Base-by-base conservation (phyloP, 371 early-diverging fungal genomes). In the Rhizomucor pusillus region DNA sequence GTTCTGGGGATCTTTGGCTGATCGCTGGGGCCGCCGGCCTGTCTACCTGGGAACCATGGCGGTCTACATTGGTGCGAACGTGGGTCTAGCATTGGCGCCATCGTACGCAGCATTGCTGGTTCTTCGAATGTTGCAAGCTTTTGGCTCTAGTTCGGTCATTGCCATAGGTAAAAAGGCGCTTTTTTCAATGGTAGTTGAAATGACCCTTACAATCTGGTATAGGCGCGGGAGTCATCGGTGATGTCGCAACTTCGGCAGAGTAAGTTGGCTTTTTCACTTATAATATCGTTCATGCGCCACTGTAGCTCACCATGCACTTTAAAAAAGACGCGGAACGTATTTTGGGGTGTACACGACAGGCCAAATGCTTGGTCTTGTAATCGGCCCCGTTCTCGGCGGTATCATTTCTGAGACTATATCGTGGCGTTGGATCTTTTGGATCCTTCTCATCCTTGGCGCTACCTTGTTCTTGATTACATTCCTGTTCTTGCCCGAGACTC, bases 401-500 rank as follows among this genome's bases (percentile, higher is more conserved):
- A 51, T 58, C 3, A 54, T 62, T 36, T 25, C 59, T n/a, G 51
- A 53, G 47, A 39, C 50, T 23, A 43, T 57, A 14, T 39, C 25
- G 12, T 57, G 53, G 50, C 36, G 54, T 49, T 63, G 71, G 62
- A 75, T 76, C 23, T 81, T 82, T 54, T 82, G 84, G 79, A 36
- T 81, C 37, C 62, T 83, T 45, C 55, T 77, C 1, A 80, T 76
- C 22, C 51, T 75, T 45, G 81, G 82, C 5, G 72, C 70, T 12
- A 29, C 73, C 2, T 67, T 80, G n/a, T 63, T 78, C 35, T 19
- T 74, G n/a, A 29, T 75, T 22, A 61, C 80, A 12, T 25, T 75
- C 24, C 70, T 82, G 57, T 67, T 81, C 36, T 61, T 85, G 33
- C 84, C 87, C 4, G 87, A 86, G 51, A 86, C 87, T 0, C 73